Evolutionary conservation across 2,329 filamentous ascomycete species (phyloP).

Genomic region (Phoma sp.): DNA sequence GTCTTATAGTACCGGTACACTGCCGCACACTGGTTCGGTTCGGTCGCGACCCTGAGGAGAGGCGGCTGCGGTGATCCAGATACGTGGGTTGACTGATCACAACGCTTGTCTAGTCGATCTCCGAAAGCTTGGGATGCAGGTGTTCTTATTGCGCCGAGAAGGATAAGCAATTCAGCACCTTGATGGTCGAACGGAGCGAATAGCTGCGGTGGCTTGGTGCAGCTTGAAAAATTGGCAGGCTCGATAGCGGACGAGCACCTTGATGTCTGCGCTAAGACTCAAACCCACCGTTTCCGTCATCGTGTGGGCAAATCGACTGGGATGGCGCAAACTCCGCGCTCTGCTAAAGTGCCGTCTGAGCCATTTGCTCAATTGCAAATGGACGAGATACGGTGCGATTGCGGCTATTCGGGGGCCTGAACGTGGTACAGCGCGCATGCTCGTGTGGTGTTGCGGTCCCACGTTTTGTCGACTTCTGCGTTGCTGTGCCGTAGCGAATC

Average conservation of each 20-base stretch:
- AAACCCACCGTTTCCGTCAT: slow-evolving; percentile 16
- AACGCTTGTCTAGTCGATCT: slow-evolving; percentile 12
- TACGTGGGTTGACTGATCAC: slow-evolving; percentile 5
- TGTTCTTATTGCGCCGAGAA: slow-evolving; percentile 19
- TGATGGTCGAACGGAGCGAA: slow-evolving; percentile 22
- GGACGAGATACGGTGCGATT: not conserved
- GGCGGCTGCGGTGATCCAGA: not conserved
- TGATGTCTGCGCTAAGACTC: slow-evolving; percentile 29
- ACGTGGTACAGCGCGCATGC: not conserved
- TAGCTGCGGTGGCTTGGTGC: slow-evolving; percentile 18
- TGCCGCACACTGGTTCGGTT: not conserved
- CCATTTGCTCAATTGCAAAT: slow-evolving; percentile 6
- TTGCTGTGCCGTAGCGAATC: not conserved
- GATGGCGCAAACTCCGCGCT: slow-evolving; percentile 13
- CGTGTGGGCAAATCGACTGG: slow-evolving; percentile 7
- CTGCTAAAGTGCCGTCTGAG: slow-evolving; percentile 8
- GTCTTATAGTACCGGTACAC: slow-evolving; percentile 1
- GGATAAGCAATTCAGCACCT: slow-evolving; percentile 24
- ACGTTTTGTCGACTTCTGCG: not conserved
- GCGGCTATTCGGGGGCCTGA: slow-evolving; percentile 1
- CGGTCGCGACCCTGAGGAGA: not conserved
- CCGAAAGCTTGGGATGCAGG: slow-evolving; percentile 17
- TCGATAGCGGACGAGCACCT: slow-evolving; percentile 22
- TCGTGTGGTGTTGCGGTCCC: slow-evolving; percentile 10
- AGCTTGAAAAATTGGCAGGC: slow-evolving; percentile 12